phyloP scores from a whole-genome alignment of 306 rosid genomes.

The Pyrus betulifolia region DNA sequence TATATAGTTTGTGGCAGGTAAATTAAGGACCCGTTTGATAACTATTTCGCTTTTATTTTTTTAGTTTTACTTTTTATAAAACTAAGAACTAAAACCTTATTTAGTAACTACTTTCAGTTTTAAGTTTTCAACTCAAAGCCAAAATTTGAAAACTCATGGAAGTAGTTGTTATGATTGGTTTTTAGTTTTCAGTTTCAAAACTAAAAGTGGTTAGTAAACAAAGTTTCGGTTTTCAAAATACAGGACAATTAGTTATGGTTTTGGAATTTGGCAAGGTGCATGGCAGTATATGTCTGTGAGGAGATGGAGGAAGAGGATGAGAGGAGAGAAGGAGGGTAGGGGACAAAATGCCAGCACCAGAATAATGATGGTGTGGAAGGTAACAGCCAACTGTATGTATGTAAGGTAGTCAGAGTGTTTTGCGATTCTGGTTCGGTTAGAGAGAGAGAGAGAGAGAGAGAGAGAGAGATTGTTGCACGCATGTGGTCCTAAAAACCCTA shows the following conservation, averaged over 20 bases:
- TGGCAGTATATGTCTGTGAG: neutral
- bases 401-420: neutral
- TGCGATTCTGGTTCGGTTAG: neutral
- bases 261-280: neutral
- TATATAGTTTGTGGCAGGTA: too few species aligned
- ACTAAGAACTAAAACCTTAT: too few species aligned
- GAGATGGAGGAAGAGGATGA: neutral
- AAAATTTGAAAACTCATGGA: too few species aligned
- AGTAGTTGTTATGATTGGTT: too few species aligned
- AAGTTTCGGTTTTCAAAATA: too few species aligned
- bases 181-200: too few species aligned
- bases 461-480: slow-evolving; percentile 1
- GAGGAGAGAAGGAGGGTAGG: neutral
- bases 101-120: too few species aligned
- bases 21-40: too few species aligned
- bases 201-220: too few species aligned
- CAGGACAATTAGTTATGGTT: neutral
- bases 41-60: too few species aligned
- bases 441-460: neutral
- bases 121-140: too few species aligned
- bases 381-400: neutral
- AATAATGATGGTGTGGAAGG: slow-evolving; percentile 1
- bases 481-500: slow-evolving; percentile 14
- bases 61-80: too few species aligned
- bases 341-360: slow-evolving; percentile 18